Base-by-base conservation (phyloP, 2,329 filamentous ascomycete species). In the Alternaria dauci region DNA sequence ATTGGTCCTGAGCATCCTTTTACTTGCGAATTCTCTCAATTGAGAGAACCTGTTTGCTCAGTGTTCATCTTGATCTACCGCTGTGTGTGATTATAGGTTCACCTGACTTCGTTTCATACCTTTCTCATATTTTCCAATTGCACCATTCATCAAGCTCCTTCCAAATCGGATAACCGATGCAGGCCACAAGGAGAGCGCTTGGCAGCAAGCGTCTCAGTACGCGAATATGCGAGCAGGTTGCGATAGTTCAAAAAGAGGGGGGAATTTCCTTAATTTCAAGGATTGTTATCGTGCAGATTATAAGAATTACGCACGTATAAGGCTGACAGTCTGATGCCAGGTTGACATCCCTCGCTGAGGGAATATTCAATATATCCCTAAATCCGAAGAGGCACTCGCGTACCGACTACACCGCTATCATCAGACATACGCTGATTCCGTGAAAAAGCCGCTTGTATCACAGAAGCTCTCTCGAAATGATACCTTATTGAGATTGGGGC, bases 291-390 rank as follows among this genome's bases (percentile, higher is more conserved):
- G 23, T 41, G 38, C 18, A 7, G 38, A n/a, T n/a, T 20, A n/a
- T 41, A 7, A 9, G 12, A 23, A 23, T 4, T 41, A 23, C 20
- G 4, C n/a, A 30, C 11, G 8, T 30, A 8, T 41, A 23, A 8
- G 23, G 7, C 11, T 23, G 12, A 41, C 18, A 41, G 9, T 20
- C 38, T 9, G 12, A 41, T 9, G 6, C 18, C 38, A 41, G 38
- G 38, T 18, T 41, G 18, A 18, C 20, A 41, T 5, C 38, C 18
- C 11, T 41, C 12, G 18, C 38, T 23, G 18, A 41, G 23, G 18
- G 55, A 46, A 32, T 67, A 69, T 32, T 67, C 62, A 16, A 63
- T 30, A 30, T 67, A 69, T 2, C 62, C 66, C 8, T 61, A 54
- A 1, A 59, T n/a, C 18, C 18, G 9, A 18, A 41, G 38, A 41